These are phyloP conservation scores for Penicillium sp. DNA, from an alignment of 2,329 filamentous ascomycete genomes.

Conservation along the genomic window DNA sequence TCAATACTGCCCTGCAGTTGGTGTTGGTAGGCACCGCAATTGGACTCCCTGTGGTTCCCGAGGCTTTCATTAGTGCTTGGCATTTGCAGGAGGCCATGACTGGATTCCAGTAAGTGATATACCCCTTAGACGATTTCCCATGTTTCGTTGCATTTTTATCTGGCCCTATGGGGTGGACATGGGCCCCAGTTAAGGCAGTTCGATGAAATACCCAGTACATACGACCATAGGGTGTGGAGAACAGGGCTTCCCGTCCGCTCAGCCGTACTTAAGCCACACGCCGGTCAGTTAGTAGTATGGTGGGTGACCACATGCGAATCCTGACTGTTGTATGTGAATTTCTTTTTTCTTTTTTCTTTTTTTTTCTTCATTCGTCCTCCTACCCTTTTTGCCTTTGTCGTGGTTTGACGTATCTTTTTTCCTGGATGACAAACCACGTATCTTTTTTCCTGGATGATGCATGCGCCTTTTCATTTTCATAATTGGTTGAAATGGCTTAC, in stretches of 20 bases:
- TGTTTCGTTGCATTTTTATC: not conserved
- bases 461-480: not conserved
- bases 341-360: slow-evolving; percentile 25
- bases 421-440: too few relatives aligned
- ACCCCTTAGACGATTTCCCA: not conserved
- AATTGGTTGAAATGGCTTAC: not conserved
- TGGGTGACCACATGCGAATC: slow-evolving; percentile 51
- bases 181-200: slow-evolving; percentile 17
- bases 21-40: slow-evolving; percentile 82
- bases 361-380: not conserved
- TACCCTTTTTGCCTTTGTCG: not conserved
- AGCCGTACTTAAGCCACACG: slow-evolving; percentile 51
- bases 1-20: slow-evolving; percentile 91
- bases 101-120: slow-evolving; percentile 43
- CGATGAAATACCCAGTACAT: slow-evolving; percentile 25
- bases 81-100: slow-evolving; percentile 62
- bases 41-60: slow-evolving; percentile 69
- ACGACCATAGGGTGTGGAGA: slow-evolving; percentile 50
- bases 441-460: not conserved
- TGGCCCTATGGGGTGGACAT: not conserved
- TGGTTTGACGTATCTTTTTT: not conserved
- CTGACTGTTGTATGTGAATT: slow-evolving; percentile 48
- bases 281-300: slow-evolving; percentile 50
- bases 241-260: slow-evolving; percentile 52
- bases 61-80: slow-evolving; percentile 54